Evolutionary conservation across 2,329 filamentous ascomycete species (phyloP).

Genomic region (Cladosporium austrohemisphaericum): DNA sequence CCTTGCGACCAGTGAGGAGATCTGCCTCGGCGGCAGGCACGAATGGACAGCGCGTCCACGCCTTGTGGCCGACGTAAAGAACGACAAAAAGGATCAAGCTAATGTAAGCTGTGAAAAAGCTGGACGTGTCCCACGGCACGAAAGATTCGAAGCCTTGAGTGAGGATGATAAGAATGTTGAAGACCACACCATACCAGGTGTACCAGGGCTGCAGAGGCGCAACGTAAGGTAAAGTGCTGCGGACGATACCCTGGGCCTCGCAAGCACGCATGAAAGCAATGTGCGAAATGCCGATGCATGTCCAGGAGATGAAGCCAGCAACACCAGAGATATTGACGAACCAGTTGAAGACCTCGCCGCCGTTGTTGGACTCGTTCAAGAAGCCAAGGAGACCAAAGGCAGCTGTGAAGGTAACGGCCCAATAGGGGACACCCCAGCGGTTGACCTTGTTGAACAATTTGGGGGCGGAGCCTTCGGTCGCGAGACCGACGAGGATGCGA

Average conservation of each 20-base stretch:
- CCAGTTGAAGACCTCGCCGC: slow-evolving; percentile 68
- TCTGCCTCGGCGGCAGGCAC: slow-evolving; percentile 42
- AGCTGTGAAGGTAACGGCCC: slow-evolving; percentile 65
- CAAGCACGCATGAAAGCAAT: slow-evolving; percentile 68
- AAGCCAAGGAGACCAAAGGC: slow-evolving; percentile 68
- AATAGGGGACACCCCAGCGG: slow-evolving; percentile 65
- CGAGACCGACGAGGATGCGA: slow-evolving; percentile 64
- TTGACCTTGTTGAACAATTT: slow-evolving; percentile 56
- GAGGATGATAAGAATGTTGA: slow-evolving; percentile 68
- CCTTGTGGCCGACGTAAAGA: slow-evolving; percentile 68
- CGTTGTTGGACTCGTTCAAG: slow-evolving; percentile 67
- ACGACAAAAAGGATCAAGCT: slow-evolving; percentile 69
- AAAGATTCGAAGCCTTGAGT: slow-evolving; percentile 77
- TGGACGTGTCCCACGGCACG: slow-evolving; percentile 64
- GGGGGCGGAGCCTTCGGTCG: slow-evolving; percentile 55
- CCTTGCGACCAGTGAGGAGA: slow-evolving; percentile 39
- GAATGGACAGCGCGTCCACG: slow-evolving; percentile 48
- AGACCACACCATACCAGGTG: slow-evolving; percentile 63
- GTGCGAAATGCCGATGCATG: slow-evolving; percentile 66
- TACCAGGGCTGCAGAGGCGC: slow-evolving; percentile 67
- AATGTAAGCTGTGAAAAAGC: slow-evolving; percentile 70
- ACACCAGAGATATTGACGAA: slow-evolving; percentile 69
- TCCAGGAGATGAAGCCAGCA: slow-evolving; percentile 70
- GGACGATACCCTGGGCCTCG: slow-evolving; percentile 63
- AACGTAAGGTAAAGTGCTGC: slow-evolving; percentile 66